phyloP scores from a whole-genome alignment of 1,284 basidiomycete species.

The Boletus mariae region DNA sequence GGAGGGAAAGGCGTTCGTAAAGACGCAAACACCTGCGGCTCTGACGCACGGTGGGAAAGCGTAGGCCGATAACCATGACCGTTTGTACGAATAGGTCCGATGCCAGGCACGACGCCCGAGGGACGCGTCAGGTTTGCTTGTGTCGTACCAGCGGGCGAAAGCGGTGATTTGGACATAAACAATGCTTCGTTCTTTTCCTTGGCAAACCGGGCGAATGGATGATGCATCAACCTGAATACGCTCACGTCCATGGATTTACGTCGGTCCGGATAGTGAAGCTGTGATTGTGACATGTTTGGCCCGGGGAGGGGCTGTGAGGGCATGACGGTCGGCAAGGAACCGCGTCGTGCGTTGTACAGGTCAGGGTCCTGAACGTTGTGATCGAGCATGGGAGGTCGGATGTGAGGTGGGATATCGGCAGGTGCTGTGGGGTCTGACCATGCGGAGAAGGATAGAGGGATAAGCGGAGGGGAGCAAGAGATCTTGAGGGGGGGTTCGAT shows the following conservation, averaged over 20 bases:
- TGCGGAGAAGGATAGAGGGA: conserved; percentile 34
- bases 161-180: conserved; percentile 38
- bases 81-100: conserved; percentile 21
- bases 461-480: conserved; percentile 36
- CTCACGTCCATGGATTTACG: conserved; percentile 60
- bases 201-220: conserved; percentile 61
- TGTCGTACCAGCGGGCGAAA: conserved; percentile 29
- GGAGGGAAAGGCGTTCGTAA: conserved; percentile 33
- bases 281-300: conserved; percentile 16
- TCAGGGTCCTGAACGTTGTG: conserved; percentile 22
- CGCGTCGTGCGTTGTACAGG: conserved; percentile 35
- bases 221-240: conserved; percentile 54
- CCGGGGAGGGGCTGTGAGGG: conserved; percentile 36
- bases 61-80: conserved; percentile 30
- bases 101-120: conserved; percentile 11
- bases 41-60: conserved; percentile 46
- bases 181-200: conserved; percentile 52
- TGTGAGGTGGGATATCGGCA: conserved; percentile 24
- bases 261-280: conserved; percentile 36
- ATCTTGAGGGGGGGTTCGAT: conserved; percentile 32
- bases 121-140: conserved; percentile 27
- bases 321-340: conserved; percentile 49
- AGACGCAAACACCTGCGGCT: conserved; percentile 31
- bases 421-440: conserved; percentile 41
- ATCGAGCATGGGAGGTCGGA: conserved; percentile 17